Evolutionary conservation across 2,329 filamentous ascomycete species (phyloP).

Genomic region (Tolypocladium tropicale): DNA sequence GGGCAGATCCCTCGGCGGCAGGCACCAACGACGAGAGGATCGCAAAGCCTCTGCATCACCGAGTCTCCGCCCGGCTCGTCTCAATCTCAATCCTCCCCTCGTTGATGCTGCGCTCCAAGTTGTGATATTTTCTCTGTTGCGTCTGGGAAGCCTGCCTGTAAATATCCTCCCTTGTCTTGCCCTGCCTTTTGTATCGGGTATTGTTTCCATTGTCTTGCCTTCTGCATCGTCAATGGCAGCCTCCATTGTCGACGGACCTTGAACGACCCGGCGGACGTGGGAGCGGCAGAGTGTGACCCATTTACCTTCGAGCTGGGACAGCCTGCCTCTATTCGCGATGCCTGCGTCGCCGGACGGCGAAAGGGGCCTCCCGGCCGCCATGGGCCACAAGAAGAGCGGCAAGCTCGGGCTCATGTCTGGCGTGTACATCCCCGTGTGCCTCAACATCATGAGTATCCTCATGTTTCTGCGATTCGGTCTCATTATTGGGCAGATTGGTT

Average conservation of each 20-base stretch:
- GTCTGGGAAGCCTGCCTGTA: not conserved
- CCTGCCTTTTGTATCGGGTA: not conserved
- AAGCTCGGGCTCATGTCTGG: conserved; percentile 72
- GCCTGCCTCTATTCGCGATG: not conserved
- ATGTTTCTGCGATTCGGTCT: conserved; percentile 89
- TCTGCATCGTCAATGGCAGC: not conserved
- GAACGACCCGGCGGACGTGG: not conserved
- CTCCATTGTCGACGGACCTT: not conserved
- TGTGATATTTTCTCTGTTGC: not conserved
- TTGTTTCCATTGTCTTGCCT: not conserved
- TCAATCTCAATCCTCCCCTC: not conserved
- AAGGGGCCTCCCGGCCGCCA: conserved; percentile 9
- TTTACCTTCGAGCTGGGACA: not conserved
- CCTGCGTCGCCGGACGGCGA: conserved; percentile 6
- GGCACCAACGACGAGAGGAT: not conserved
- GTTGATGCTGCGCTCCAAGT: not conserved
- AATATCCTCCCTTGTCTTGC: not conserved
- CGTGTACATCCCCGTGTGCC: conserved; percentile 78
- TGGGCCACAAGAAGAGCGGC: conserved; percentile 29
- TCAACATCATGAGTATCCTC: conserved; percentile 82
- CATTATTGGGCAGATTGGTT: conserved; percentile 69
- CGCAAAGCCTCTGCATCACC: not conserved
- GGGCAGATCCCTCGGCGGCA: not conserved
- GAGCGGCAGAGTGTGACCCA: not conserved
- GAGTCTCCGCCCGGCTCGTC: not conserved